These are phyloP conservation scores for Pseudocohnilembus persalinus DNA, from an alignment of 169 alveolate species.

Conservation along the genomic window DNA sequence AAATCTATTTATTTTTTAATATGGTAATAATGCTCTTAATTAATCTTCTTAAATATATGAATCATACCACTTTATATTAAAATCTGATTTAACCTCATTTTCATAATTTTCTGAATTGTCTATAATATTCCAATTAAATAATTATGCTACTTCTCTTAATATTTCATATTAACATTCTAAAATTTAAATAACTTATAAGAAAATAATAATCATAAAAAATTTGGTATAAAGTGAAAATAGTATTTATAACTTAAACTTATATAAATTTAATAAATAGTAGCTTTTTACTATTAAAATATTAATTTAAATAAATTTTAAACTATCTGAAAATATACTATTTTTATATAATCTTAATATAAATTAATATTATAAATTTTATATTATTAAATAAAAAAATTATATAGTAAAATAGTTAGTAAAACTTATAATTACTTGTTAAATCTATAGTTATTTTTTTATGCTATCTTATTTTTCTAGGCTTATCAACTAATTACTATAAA, in stretches of 20 bases:
- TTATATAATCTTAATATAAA: too few species aligned
- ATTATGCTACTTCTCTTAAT: not conserved
- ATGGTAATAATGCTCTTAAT: constrained; percentile 45
- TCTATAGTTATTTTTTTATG: not conserved
- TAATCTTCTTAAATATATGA: constrained; percentile 48
- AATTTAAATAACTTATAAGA: too few species aligned
- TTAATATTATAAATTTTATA: too few species aligned
- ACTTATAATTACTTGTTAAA: not conserved
- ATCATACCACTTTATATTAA: constrained; percentile 45
- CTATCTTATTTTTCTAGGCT: not conserved
- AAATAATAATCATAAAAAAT: too few species aligned
- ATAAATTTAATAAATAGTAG: too few species aligned
- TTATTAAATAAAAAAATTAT: too few species aligned
- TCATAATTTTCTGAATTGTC: constrained; percentile 37
- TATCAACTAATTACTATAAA: too few species aligned
- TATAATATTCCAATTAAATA: not conserved
- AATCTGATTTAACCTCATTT: constrained; percentile 19
- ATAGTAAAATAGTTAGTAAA: not conserved
- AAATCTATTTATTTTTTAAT: constrained; percentile 53
- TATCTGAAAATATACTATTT: too few species aligned
- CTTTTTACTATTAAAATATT: too few species aligned
- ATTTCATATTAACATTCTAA: not conserved
- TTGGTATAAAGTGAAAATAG: too few species aligned
- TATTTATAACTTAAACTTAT: too few species aligned
- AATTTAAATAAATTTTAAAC: too few species aligned